Conservation (phyloP, 2,329 filamentous ascomycete species). For the Colletotrichum australisinense region DNA sequence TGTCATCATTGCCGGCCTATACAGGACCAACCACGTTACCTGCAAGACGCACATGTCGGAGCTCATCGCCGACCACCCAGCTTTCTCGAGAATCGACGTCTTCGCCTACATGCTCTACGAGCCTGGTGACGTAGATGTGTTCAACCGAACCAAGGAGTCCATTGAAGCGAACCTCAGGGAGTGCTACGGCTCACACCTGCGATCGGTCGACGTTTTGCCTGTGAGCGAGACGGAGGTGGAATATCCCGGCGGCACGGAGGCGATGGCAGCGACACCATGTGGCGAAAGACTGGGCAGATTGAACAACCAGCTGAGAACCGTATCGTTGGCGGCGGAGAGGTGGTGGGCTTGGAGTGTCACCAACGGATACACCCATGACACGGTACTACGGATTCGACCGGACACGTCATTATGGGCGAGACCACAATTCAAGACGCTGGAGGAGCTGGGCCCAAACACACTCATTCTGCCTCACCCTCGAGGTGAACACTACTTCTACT, state of each 20-base stretch:
- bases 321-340: slow-evolving; percentile 14
- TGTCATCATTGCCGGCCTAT: slow-evolving; percentile 34
- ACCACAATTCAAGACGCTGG: slow-evolving; percentile 26
- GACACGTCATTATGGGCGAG: slow-evolving; percentile 28
- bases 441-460: slow-evolving; percentile 22
- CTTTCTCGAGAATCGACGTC: slow-evolving; percentile 32
- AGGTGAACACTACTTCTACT: slow-evolving; percentile 35
- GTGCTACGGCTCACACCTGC: slow-evolving; percentile 32
- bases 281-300: slow-evolving; percentile 17
- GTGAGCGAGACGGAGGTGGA: slow-evolving; percentile 8
- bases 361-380: slow-evolving; percentile 27
- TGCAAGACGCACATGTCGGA: slow-evolving; percentile 29
- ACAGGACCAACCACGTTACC: slow-evolving; percentile 22
- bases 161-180: slow-evolving; percentile 27
- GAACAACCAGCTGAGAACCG: slow-evolving; percentile 32
- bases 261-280: slow-evolving; percentile 18
- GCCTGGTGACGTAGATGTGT: slow-evolving; percentile 11
- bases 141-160: neutral
- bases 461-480: slow-evolving; percentile 34
- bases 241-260: slow-evolving; percentile 28
- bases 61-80: slow-evolving; percentile 6
- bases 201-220: slow-evolving; percentile 9
- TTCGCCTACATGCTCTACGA: slow-evolving; percentile 34
- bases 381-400: slow-evolving; percentile 31
- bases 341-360: slow-evolving; percentile 35